Base-by-base conservation (phyloP, 2,329 filamentous ascomycete genomes). In the Epichloe bromicola region DNA sequence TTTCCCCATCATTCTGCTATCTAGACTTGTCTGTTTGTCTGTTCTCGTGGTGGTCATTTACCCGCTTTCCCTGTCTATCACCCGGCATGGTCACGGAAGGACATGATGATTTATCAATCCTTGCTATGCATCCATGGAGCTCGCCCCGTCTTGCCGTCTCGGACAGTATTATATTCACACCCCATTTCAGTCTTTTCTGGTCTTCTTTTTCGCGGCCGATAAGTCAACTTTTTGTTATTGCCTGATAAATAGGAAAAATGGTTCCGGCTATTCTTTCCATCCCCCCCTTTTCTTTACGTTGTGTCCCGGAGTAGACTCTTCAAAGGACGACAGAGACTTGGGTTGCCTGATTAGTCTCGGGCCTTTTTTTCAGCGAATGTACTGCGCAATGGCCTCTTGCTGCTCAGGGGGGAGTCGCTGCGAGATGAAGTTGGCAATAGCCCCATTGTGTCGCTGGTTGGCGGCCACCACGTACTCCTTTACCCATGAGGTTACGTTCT, bases 401-500 rank as follows among this genome's bases (percentile, higher is more conserved):
- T 74, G 78, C 61, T 88, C 79, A 1, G 75, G 72, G 75, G 72
- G 75, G 72, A 96, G 70, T 58, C 88, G 79, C 65, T 87, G 79
- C 56, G 80, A 73, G 50, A 90, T 85, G 62, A 86, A 91, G 52
- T 70, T 72, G 30, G 78, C 80, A 56, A 96, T 77, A 17, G 79
- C 77, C 2, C 89, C 88, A 45, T 74, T 74, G 59, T 88, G 82
- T 60, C 83, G 80, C 61, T 74, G 71, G 66, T 96, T 88, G 6
- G 88, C 88, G 37, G 83, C 80, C 62, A 83, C 84, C 62, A 96
- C 71, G 64, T 88, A 89, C 56, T 78, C 71, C 51, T 85, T 72
- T 23, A 95, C 90, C 91, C 91, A 98, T 65, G 85, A 85, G 49
- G 88, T 72, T 53, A 89, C 86, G 50, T 89, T 83, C 5, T 80